Conservation (phyloP, 2,329 filamentous ascomycete genomes). For the Arthroderma sp. region DNA sequence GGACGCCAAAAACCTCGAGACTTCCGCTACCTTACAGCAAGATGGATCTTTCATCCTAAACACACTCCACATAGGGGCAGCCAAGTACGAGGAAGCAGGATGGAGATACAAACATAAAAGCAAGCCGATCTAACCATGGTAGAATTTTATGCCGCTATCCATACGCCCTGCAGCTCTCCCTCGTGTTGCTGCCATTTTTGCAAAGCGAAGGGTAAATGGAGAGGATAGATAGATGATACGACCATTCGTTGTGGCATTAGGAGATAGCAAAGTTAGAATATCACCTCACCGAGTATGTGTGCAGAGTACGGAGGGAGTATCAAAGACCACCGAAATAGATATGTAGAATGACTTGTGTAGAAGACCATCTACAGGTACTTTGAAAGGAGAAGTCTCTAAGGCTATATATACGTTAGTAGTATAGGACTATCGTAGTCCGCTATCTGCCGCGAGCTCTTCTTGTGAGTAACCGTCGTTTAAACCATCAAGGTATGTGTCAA, state of each 20-base stretch:
- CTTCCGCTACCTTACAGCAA: not conserved
- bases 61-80: constrained; percentile 3
- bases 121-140: not conserved
- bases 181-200: not conserved
- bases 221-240: not conserved
- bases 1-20: constrained; percentile 6
- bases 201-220: not conserved
- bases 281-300: no score
- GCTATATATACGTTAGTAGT: no score
- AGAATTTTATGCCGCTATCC: constrained; percentile 6
- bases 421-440: no score
- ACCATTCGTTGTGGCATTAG: constrained; percentile 4
- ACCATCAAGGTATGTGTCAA: no score
- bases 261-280: not conserved
- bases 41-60: constrained; percentile 5
- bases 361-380: no score
- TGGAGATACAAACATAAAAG: not conserved
- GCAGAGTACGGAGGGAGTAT: not conserved
- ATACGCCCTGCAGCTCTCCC: constrained; percentile 1
- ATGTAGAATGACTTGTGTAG: no score
- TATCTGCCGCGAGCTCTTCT: no score
- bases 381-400: no score
- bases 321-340: no score
- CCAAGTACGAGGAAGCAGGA: not conserved
- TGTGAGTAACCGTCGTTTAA: no score